Base-by-base conservation (phyloP, 2,329 filamentous ascomycete species). In the Colletotrichum tropicicola region DNA sequence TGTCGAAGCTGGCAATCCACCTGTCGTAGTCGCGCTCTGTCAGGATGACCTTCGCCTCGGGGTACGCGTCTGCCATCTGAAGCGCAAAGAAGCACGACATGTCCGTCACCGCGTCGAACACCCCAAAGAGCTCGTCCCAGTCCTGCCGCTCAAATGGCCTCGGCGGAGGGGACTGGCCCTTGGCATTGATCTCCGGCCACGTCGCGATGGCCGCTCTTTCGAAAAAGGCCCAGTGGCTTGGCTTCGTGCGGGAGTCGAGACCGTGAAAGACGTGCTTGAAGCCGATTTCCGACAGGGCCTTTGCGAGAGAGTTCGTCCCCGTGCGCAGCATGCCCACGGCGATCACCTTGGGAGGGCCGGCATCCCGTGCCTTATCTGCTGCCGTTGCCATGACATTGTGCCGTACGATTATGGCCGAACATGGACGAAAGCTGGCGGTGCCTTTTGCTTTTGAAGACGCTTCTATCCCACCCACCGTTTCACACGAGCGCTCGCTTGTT, bases 11-110 rank as follows among this genome's bases (percentile, higher is more conserved):
- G 17, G 66, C 59, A 47, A 68, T 72, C 77, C 76, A 78, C 9
- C 57, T 65, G 1, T 77, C 74, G 27, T 69, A 76, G 37, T 76
- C 71, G 3, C 76, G 70, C 5, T 72, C 64, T 3, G 73, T 72
- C 0, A 78, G 66, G 0, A 79, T 67, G 28, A 78, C 74, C 56
- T 76, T 77, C 2, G 76, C 77, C 0, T 77, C 70, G 0, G 76
- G 76, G 8, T 78, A 79, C 0, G 62, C 57, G 10, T 69, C 53
- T 43, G 77, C 73, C 3, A 79, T 59, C 28, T 73, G 68, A 1
- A 70, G 59, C 1, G 69, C 73, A 5, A 44, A 78, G 4, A 72
- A 15, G 3, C 70, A 68, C 0, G 72, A 73, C 9, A 75, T 35
- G 47, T 79, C 76, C 0, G 76, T 77, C 2, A 59, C 63, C 0